Evolutionary conservation across 805 yeast genomes (phyloP), one percentile per base, ranked within the genome.

Genomic region (Teunomyces funiuensis): DNA sequence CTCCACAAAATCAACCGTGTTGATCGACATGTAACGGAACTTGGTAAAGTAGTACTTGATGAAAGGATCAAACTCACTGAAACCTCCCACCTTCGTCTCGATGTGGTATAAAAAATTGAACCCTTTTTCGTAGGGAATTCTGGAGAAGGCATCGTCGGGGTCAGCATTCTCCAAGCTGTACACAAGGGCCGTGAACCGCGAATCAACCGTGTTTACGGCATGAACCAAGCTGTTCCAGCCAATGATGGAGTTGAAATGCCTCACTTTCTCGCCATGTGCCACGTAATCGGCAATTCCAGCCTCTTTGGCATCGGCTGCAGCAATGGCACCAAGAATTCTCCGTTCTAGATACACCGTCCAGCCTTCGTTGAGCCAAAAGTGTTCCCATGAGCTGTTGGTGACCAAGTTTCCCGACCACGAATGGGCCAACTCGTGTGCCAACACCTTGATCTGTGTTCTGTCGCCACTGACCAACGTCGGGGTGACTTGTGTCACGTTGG

Each of bases 341-440:
- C 97, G 77, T 64, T 89, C 97, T 27, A 89, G 64, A 60, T 89
- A 89, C 28, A 89, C 96, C 5, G 96, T 88, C 96, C 96, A 89
- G 27, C 97, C 97, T 68, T 89, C 97, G 60, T 89, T 89, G 51
- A 89, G 76, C 93, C 95, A 89, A 62, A 89, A 88, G 66, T 88
- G 95, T 57, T 87, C 90, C 93, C 96, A 89, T 0, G 93, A 84
- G 54, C 84, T 80, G 62, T 88, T 89, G 20, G 96, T 89, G 30
- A 89, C 96, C 50, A 88, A 74, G 57, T 89, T 89, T 33, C 97
- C 97, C 1, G 88, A 77, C 95, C 96, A 89, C 29, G 95, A 84
- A 61, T 89, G 97, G 1, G 96, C 90, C 50, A 89, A 74, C 63
- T 89, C 97, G 63, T 89, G 97, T 1, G 96, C 96, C 58, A 89